Evolutionary conservation across 108 stramenopile species (phyloP).

Genomic region (Nannochloropsis gaditana): DNA sequence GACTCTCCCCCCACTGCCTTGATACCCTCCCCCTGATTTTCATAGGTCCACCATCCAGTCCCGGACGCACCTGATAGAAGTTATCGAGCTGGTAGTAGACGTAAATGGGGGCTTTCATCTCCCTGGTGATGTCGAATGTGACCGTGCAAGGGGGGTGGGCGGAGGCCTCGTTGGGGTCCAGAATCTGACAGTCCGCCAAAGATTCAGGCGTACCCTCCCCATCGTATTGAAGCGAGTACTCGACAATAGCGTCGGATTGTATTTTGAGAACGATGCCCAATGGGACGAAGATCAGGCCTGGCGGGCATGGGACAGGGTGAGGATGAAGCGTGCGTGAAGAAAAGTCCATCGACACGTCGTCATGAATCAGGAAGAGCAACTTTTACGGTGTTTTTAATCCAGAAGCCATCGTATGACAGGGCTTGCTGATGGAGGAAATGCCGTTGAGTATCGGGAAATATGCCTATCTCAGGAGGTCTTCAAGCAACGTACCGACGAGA

Average conservation of each 20-base stretch:
- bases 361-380: too few species aligned
- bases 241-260: conserved; percentile 20
- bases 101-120: conserved; percentile 73
- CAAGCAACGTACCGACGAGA: conserved; percentile 42
- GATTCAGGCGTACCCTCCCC: neutral
- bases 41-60: too few species aligned
- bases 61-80: conserved; percentile 72
- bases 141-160: neutral
- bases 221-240: conserved; percentile 1
- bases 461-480: neutral
- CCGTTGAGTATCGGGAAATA: too few species aligned
- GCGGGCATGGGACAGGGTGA: neutral
- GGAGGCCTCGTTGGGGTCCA: neutral
- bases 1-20: too few species aligned
- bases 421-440: too few species aligned
- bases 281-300: conserved; percentile 72
- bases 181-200: neutral
- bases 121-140: conserved; percentile 47
- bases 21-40: too few species aligned
- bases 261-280: conserved; percentile 55
- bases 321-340: neutral
- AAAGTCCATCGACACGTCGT: neutral
- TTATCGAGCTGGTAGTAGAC: conserved; percentile 91
- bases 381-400: too few species aligned
- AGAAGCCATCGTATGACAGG: too few species aligned